Percentiles rank a stretch among this genome's conserved stretches.
These are phyloP conservation scores for Bathelium albidoporum DNA, from an alignment of 495 filamentous ascomycete genomes.

Conservation along the genomic window DNA sequence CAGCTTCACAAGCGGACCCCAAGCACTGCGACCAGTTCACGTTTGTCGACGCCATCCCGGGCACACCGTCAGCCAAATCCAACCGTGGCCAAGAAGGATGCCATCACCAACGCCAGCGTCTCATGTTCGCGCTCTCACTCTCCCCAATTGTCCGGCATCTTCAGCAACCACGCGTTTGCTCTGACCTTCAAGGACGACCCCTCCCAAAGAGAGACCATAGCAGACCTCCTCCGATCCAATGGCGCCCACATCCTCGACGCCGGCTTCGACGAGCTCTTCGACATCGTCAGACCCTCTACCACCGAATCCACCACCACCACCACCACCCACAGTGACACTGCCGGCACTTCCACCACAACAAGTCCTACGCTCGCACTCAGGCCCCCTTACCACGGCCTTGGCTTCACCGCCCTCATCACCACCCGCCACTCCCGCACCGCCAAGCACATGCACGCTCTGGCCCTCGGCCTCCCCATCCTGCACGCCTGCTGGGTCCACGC, in stretches of 20 bases:
- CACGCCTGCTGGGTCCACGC: constrained; percentile 69
- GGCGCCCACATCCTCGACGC: constrained; percentile 63
- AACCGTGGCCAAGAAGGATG: constrained; percentile 7
- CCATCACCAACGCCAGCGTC: background rate
- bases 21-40: background rate
- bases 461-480: constrained; percentile 78
- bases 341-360: constrained; percentile 8
- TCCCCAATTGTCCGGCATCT: constrained; percentile 32
- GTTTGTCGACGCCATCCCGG: constrained; percentile 17
- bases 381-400: constrained; percentile 41
- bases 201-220: constrained; percentile 39
- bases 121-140: constrained; percentile 13
- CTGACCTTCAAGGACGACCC: constrained; percentile 57
- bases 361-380: constrained; percentile 36
- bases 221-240: constrained; percentile 42
- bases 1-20: constrained; percentile 12
- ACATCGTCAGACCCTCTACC: constrained; percentile 31
- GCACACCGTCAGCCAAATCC: constrained; percentile 14
- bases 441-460: constrained; percentile 93
- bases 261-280: constrained; percentile 81
- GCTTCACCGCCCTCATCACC: constrained; percentile 78
- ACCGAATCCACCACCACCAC: constrained; percentile 13
- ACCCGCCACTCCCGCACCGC: constrained; percentile 77
- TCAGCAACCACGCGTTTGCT: constrained; percentile 71
- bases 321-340: too few relatives aligned